Evolutionary conservation across 2,329 filamentous ascomycete species (phyloP).

Genomic region (Hypoxylon sp.): DNA sequence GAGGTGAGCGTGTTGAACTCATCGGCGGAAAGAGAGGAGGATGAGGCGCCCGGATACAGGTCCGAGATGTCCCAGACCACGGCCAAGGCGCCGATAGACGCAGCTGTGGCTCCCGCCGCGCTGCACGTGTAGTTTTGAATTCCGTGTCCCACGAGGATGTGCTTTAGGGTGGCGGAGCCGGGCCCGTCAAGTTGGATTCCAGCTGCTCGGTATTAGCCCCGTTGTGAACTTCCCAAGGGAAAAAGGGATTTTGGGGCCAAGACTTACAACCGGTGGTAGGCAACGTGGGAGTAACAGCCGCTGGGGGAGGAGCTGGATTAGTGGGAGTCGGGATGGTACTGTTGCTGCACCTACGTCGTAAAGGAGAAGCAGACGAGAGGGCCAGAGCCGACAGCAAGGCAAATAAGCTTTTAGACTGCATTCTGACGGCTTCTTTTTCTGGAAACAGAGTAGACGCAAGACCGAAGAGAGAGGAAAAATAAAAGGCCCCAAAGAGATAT

Average conservation of each 20-base stretch:
- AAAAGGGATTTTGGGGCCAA: not conserved
- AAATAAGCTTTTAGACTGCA: constrained; percentile 48
- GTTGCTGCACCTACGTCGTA: constrained; percentile 42
- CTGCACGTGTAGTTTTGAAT: constrained; percentile 77
- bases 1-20: constrained; percentile 58
- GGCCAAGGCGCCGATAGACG: constrained; percentile 67
- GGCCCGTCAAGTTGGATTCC: constrained; percentile 61
- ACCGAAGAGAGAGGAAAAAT: constrained; percentile 15
- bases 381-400: constrained; percentile 47
- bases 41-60: constrained; percentile 62
- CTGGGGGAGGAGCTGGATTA: constrained; percentile 24
- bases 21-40: constrained; percentile 53
- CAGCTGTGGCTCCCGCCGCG: constrained; percentile 51
- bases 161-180: constrained; percentile 58
- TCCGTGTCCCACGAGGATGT: constrained; percentile 72
- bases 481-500: constrained; percentile 30
- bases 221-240: not conserved
- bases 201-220: constrained; percentile 39
- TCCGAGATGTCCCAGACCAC: constrained; percentile 69
- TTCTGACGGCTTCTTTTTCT: constrained; percentile 37
- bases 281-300: constrained; percentile 50
- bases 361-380: constrained; percentile 46
- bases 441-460: constrained; percentile 1
- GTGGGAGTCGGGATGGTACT: constrained; percentile 27
- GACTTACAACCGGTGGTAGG: constrained; percentile 56